These are phyloP conservation scores for Jaltomata sinuosa DNA, from an alignment of 257 asterid species.

Conservation along the genomic window DNA sequence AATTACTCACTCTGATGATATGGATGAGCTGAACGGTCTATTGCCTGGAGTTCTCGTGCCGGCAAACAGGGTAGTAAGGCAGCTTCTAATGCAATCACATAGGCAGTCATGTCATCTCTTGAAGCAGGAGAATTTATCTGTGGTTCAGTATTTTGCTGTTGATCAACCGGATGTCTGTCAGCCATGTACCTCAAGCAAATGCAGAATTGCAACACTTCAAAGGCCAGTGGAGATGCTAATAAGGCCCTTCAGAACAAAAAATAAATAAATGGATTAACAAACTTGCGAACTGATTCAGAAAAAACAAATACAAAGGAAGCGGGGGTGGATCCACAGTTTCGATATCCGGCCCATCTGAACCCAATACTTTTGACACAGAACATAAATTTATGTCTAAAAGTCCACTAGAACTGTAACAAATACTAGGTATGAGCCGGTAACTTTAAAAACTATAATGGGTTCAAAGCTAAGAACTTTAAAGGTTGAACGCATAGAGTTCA, in stretches of 20 bases:
- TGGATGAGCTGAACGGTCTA: conserved; percentile 95
- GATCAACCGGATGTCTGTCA: conserved; percentile 54
- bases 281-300: not conserved
- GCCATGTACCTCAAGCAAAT: conserved; percentile 26
- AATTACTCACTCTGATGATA: conserved; percentile 81
- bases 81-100: conserved; percentile 81
- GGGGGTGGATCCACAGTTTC: not conserved
- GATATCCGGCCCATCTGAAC: not conserved
- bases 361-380: not conserved
- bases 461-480: too few species aligned
- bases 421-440: not conserved
- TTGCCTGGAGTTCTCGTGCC: conserved; percentile 95
- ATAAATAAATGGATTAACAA: not conserved
- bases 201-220: not conserved
- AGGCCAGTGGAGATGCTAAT: not conserved
- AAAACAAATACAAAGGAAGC: not conserved
- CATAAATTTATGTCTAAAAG: not conserved
- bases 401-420: not conserved
- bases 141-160: conserved; percentile 30
- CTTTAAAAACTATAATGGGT: too few species aligned
- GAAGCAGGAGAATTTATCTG: conserved; percentile 30
- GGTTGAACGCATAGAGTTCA: too few species aligned
- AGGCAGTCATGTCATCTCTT: conserved; percentile 68
- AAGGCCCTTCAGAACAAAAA: not conserved
- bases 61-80: conserved; percentile 94